These are phyloP conservation scores for Centaurea solstitialis DNA, from an alignment of 129 eudicot species.

Conservation along the genomic window DNA sequence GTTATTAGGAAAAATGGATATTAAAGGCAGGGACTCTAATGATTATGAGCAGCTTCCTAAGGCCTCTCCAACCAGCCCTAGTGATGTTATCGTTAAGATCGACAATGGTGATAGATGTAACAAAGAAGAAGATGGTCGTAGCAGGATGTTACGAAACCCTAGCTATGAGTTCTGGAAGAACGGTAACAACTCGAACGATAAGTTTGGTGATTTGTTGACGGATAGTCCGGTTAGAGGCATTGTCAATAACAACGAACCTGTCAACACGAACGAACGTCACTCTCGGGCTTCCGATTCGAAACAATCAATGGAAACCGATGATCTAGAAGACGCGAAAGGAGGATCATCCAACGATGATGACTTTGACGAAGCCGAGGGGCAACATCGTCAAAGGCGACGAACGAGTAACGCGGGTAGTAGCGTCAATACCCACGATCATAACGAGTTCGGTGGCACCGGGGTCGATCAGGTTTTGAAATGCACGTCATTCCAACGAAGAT, in stretches of 20 bases:
- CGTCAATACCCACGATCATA: not conserved
- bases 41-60: not conserved
- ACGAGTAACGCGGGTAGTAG: constrained; percentile 27
- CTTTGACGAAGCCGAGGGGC: not conserved
- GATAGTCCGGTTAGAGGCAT: constrained; percentile 32
- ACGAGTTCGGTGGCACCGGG: not conserved
- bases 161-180: not conserved
- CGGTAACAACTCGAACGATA: not conserved
- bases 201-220: not conserved
- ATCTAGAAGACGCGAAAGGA: constrained; percentile 5
- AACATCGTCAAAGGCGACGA: constrained; percentile 28
- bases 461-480: constrained; percentile 63
- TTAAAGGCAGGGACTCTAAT: constrained; percentile 9
- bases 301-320: constrained; percentile 35
- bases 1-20: constrained; percentile 18
- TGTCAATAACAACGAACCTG: not conserved
- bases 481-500: constrained; percentile 55
- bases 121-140: not conserved
- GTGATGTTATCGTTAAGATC: constrained; percentile 34
- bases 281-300: constrained; percentile 17
- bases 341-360: constrained; percentile 13
- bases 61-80: not conserved
- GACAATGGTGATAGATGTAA: constrained; percentile 3
- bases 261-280: not conserved
- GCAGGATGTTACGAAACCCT: not conserved